A percentile compares a stretch with the other conserved stretches of the same genome.
Evolutionary conservation across 164 flowering plant species (phyloP).

Genomic region (Stephania cephalantha): DNA sequence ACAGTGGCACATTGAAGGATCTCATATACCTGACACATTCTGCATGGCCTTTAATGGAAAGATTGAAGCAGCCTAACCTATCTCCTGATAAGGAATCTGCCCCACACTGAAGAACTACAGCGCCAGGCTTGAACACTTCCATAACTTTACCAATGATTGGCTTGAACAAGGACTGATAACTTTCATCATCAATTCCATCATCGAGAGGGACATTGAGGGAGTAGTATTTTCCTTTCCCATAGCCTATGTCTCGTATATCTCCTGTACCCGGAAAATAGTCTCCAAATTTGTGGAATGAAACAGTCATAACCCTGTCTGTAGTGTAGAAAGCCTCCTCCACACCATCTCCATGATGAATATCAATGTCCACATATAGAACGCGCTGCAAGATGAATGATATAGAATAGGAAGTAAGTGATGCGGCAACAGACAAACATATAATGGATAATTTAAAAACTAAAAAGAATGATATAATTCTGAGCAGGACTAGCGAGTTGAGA

Average conservation of each 20-base stretch:
- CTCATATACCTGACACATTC: slow-evolving; percentile 76
- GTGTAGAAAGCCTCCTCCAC: slow-evolving; percentile 63
- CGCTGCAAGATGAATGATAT: slow-evolving; percentile 27
- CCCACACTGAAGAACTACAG: slow-evolving; percentile 76
- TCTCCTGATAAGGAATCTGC: slow-evolving; percentile 76
- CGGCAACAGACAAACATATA: neutral
- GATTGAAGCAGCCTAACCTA: slow-evolving; percentile 72
- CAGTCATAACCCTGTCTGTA: slow-evolving; percentile 63
- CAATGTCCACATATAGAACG: slow-evolving; percentile 56
- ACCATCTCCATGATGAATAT: slow-evolving; percentile 63
- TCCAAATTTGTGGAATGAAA: slow-evolving; percentile 61
- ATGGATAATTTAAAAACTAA: neutral
- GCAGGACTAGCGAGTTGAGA: neutral
- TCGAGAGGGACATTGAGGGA: slow-evolving; percentile 51
- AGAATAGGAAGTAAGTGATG: neutral
- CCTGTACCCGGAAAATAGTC: slow-evolving; percentile 64
- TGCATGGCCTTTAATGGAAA: slow-evolving; percentile 73
- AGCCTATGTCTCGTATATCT: slow-evolving; percentile 43
- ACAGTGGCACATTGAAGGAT: slow-evolving; percentile 69
- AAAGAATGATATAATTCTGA: neutral
- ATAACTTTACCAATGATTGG: slow-evolving; percentile 68
- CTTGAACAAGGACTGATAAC: slow-evolving; percentile 46
- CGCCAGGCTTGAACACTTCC: slow-evolving; percentile 70
- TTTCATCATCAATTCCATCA: slow-evolving; percentile 57
- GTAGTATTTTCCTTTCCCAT: slow-evolving; percentile 47